Evolutionary conservation across 2,329 filamentous ascomycete species (phyloP).

Genomic region (Diaporthe aspalathi): DNA sequence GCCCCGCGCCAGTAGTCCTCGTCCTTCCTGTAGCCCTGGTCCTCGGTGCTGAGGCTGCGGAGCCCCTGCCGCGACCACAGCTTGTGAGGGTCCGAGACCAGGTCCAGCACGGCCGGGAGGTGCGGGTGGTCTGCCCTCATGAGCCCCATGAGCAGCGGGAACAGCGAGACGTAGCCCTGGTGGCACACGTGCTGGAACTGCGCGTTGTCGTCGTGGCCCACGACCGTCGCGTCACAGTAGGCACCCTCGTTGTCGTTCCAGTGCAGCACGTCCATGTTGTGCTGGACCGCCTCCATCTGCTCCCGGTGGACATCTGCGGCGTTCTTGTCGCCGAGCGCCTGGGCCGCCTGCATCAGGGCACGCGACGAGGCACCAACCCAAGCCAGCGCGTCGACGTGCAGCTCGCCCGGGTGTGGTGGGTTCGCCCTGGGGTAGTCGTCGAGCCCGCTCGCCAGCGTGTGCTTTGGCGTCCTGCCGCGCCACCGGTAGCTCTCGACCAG

Average conservation of each 20-base stretch:
- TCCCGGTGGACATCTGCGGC: slow-evolving; percentile 79
- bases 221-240: slow-evolving; percentile 91
- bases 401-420: slow-evolving; percentile 91
- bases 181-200: slow-evolving; percentile 42
- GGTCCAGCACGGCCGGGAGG: slow-evolving; percentile 39
- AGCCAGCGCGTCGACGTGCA: slow-evolving; percentile 89
- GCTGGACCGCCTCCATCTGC: slow-evolving; percentile 78
- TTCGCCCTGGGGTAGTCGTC: slow-evolving; percentile 93
- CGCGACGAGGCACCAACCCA: slow-evolving; percentile 94
- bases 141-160: slow-evolving; percentile 42
- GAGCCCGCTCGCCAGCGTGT: slow-evolving; percentile 87
- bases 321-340: slow-evolving; percentile 76
- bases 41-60: slow-evolving; percentile 40
- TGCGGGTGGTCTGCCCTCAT: slow-evolving; percentile 39
- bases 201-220: slow-evolving; percentile 48
- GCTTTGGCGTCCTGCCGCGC: slow-evolving; percentile 84
- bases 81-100: slow-evolving; percentile 37
- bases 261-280: slow-evolving; percentile 88
- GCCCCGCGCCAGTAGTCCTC: slow-evolving; percentile 44
- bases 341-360: slow-evolving; percentile 80
- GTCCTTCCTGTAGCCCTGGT: slow-evolving; percentile 39
- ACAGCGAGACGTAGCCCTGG: slow-evolving; percentile 41
- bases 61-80: slow-evolving; percentile 40
- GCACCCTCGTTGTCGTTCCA: slow-evolving; percentile 81
- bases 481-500: slow-evolving; percentile 88